Evolutionary conservation across 345 rosid species (phyloP).

Genomic region (Populus ilicifolia): DNA sequence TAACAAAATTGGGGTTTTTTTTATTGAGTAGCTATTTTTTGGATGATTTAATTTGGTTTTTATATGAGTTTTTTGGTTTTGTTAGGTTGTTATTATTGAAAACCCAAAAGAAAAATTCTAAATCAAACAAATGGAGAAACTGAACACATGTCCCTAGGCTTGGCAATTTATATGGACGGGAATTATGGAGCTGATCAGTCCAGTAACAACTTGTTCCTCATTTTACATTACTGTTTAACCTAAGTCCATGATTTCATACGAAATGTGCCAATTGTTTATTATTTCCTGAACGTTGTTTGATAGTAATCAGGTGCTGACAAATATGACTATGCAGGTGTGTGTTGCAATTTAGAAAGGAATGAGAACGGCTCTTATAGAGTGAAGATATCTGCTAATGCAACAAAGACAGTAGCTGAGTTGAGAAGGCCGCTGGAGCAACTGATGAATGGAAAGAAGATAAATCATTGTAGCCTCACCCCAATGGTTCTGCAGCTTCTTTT

Average conservation of each 20-base stretch:
- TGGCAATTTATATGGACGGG: too few relatives aligned
- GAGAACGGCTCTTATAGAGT: constrained; percentile 53
- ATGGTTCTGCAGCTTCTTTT: constrained; percentile 51
- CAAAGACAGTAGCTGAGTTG: constrained; percentile 71
- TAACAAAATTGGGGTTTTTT: too few relatives aligned
- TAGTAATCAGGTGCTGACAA: neutral
- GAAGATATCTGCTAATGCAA: constrained; percentile 65
- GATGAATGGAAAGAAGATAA: constrained; percentile 56
- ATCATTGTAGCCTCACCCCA: constrained; percentile 52
- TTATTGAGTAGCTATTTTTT: too few relatives aligned
- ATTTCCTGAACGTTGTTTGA: neutral
- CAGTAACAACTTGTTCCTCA: neutral
- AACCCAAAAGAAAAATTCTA: too few relatives aligned
- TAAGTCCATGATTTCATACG: neutral
- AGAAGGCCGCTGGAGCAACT: constrained; percentile 76
- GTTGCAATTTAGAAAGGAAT: constrained; percentile 41
- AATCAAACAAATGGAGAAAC: too few relatives aligned
- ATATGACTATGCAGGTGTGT: constrained; percentile 39
- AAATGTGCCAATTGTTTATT: neutral
- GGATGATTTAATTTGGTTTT: too few relatives aligned
- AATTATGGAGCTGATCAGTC: too few relatives aligned
- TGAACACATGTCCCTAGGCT: too few relatives aligned
- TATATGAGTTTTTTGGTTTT: too few relatives aligned
- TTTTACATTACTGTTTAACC: neutral
- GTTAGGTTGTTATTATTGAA: too few relatives aligned